Percentiles rank a stretch among this genome's conserved stretches.
phyloP scores from a whole-genome alignment of 139 green algal genomes.

The Chloropicon primus region DNA sequence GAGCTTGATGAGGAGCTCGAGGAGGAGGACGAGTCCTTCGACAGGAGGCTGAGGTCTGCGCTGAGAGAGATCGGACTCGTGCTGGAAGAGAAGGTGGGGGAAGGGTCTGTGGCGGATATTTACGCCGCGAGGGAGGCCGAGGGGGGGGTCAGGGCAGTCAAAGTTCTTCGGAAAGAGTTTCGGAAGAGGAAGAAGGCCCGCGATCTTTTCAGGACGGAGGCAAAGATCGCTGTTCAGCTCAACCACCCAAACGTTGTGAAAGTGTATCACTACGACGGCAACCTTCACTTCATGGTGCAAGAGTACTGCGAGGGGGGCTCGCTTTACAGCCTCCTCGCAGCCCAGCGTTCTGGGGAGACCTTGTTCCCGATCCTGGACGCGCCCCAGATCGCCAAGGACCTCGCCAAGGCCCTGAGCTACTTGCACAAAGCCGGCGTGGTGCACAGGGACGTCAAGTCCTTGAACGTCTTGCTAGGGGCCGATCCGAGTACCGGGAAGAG shows the following conservation, averaged over 20 bases:
- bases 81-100: not conserved
- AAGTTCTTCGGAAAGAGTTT: not conserved
- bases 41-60: not conserved
- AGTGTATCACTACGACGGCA: not conserved
- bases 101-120: not conserved
- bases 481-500: not conserved
- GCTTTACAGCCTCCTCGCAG: not conserved
- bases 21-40: not conserved
- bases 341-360: not conserved
- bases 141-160: not conserved
- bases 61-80: not conserved
- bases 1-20: not conserved
- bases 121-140: not conserved
- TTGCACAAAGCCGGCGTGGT: not conserved
- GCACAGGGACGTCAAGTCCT: not conserved
- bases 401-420: not conserved
- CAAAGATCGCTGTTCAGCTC: not conserved
- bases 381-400: not conserved
- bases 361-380: not conserved
- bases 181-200: not conserved
- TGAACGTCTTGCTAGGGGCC: not conserved
- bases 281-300: not conserved
- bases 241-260: not conserved
- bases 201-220: not conserved
- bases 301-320: not conserved